A percentile compares a stretch with the other conserved stretches of the same genome.
Conservation (phyloP, 257 asterid species). For the Parsonsia alboflavescens region DNA sequence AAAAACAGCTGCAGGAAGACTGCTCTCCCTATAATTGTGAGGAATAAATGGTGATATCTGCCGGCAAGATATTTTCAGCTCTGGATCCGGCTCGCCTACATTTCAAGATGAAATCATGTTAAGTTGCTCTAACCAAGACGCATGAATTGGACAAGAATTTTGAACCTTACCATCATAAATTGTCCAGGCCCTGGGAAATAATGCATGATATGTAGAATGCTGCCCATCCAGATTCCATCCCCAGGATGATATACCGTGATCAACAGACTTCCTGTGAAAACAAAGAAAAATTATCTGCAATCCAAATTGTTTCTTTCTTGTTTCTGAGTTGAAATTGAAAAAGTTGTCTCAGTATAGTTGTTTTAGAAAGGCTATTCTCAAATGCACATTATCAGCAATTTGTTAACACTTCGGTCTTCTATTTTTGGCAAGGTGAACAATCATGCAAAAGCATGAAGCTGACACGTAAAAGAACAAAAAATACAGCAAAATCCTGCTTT, state of each 20-base stretch:
- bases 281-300: not conserved
- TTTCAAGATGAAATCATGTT: constrained; percentile 10
- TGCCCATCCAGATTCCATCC: constrained; percentile 97
- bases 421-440: not conserved
- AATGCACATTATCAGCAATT: not conserved
- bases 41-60: constrained; percentile 99
- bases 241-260: constrained; percentile 97
- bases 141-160: constrained; percentile 9
- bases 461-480: not conserved
- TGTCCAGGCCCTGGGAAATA: constrained; percentile 98
- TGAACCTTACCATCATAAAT: constrained; percentile 71
- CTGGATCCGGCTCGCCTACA: constrained; percentile 99
- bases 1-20: constrained; percentile 93
- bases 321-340: not conserved
- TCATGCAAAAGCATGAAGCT: not conserved
- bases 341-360: not conserved
- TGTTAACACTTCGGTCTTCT: not conserved
- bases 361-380: not conserved
- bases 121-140: constrained; percentile 11
- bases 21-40: constrained; percentile 93
- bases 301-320: not conserved
- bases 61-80: constrained; percentile 86
- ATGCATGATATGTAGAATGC: constrained; percentile 95
- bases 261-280: constrained; percentile 61
- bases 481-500: not conserved